Conservation (phyloP, 2,329 filamentous ascomycete species). For the Fonsecaea erecta region DNA sequence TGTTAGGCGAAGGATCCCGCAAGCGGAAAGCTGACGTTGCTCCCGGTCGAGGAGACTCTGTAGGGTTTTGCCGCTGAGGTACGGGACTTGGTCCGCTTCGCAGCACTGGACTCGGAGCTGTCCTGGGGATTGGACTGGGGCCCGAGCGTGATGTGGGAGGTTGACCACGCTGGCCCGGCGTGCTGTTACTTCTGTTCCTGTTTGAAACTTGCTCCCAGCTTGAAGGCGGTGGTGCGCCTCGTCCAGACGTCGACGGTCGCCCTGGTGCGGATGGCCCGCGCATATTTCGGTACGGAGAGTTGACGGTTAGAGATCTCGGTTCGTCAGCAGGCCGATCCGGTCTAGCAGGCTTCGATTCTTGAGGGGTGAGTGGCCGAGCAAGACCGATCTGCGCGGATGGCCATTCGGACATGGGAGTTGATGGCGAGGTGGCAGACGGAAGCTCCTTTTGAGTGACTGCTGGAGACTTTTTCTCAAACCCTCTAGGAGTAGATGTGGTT, state of each 20-base stretch:
- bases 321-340: slow-evolving; percentile 11
- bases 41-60: slow-evolving; percentile 10
- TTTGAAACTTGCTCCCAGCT: slow-evolving; percentile 8
- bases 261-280: slow-evolving; percentile 11
- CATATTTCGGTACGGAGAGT: slow-evolving; percentile 32
- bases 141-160: slow-evolving; percentile 24
- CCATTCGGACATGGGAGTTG: slow-evolving; percentile 27
- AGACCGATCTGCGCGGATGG: slow-evolving; percentile 31
- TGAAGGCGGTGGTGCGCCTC: slow-evolving; percentile 22
- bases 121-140: slow-evolving; percentile 25
- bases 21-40: slow-evolving; percentile 23
- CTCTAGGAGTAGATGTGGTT: slow-evolving; percentile 18
- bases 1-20: slow-evolving; percentile 34
- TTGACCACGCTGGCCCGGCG: slow-evolving; percentile 21
- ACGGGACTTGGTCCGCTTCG: slow-evolving; percentile 21
- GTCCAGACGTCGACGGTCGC: slow-evolving; percentile 22
- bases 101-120: slow-evolving; percentile 21
- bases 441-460: slow-evolving; percentile 24
- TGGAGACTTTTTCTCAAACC: slow-evolving; percentile 23
- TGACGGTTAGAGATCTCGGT: slow-evolving; percentile 11
- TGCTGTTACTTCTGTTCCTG: slow-evolving; percentile 27
- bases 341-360: slow-evolving; percentile 16
- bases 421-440: slow-evolving; percentile 28
- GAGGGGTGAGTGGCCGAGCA: slow-evolving; percentile 30
- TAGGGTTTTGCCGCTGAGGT: slow-evolving; percentile 5